Evolutionary conservation across 129 eudicot species (phyloP), one percentile per base, ranked within the genome.

Genomic region (Saussurea involucrata): DNA sequence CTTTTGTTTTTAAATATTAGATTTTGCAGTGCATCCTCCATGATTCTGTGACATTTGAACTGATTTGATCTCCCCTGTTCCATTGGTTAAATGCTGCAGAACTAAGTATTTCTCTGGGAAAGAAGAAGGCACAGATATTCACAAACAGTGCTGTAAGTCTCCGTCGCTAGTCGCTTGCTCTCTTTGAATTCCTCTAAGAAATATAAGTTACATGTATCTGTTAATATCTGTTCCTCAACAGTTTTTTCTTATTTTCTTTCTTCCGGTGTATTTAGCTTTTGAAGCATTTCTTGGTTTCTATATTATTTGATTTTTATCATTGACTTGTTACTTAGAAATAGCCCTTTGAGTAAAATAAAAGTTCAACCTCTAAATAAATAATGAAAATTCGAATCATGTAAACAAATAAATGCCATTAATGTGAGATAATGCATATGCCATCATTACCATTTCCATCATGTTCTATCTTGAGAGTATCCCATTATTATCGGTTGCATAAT

Each of bases 71-170:
- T 17, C 55, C 40, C 34, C 27, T 63, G 61, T 63, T 70, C 37
- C 8, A 3, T 27, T 28, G 33, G 20, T 22, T 15, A 46, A 66
- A 20, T 53, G 13, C 5, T 82, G 84, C 92, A 91, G 98, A 87
- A 13, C 82, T 60, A 73, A 91, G 90, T 80, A 40, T 53, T 20
- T 60, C 74, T 73, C 76, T 91, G 85, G 83, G 97, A 80, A 94
- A 87, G 88, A 87, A 78, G 79, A 94, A 89, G 74, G 85, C 97
- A 1, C 97, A 86, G 82, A 91, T 94, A 81, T 94, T 94, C 75
- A 91, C 97, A n/a, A 94, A 94, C 83, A 87, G 93, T 81, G 87
- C 98, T 69, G 98, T 94, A 83, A 94, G 98, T 86, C 81, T 27
- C 61, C 78, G 15, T 24, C 36, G 21, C 40, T 32, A 4, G 6